Evolutionary conservation across 768 basidiomycete genomes (phyloP).

Genomic region (Botryobasidium botryosum): DNA sequence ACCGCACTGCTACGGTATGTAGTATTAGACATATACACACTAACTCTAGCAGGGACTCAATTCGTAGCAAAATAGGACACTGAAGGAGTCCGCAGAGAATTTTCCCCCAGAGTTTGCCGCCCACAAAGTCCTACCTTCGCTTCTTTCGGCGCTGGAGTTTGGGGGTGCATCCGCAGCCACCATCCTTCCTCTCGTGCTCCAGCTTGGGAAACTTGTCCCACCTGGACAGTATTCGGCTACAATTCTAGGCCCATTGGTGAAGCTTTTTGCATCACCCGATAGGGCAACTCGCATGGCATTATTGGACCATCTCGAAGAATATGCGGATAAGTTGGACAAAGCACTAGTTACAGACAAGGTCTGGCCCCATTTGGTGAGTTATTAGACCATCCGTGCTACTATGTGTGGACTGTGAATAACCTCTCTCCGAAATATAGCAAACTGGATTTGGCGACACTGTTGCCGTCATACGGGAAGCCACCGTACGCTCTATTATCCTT

Average conservation of each 20-base stretch:
- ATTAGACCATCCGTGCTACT: not conserved
- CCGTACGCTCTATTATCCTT: conserved; percentile 70
- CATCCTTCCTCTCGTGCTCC: conserved; percentile 72
- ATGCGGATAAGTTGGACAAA: conserved; percentile 74
- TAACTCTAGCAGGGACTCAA: too few species aligned
- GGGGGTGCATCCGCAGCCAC: conserved; percentile 59
- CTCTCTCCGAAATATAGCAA: conserved; percentile 37
- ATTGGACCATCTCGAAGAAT: conserved; percentile 69
- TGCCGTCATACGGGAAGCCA: conserved; percentile 85
- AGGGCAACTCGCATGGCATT: conserved; percentile 89
- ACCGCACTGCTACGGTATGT: conserved; percentile 45
- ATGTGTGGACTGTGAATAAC: not conserved
- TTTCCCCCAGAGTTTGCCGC: conserved; percentile 78
- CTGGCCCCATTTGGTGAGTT: conserved; percentile 77
- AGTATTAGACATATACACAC: too few species aligned
- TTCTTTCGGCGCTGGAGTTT: conserved; percentile 60
- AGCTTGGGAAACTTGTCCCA: conserved; percentile 54
- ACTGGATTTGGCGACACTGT: conserved; percentile 93
- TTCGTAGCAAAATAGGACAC: conserved; percentile 29
- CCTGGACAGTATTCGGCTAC: conserved; percentile 46
- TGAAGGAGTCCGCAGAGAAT: conserved; percentile 62
- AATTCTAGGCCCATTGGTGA: conserved; percentile 64
- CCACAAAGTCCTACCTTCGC: conserved; percentile 73
- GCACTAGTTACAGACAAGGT: conserved; percentile 73
- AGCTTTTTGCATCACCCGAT: conserved; percentile 77